Percentiles rank a stretch among this genome's conserved stretches.
phyloP scores from a whole-genome alignment of 1,284 basidiomycete genomes.

The Acaromyces ingoldii region DNA sequence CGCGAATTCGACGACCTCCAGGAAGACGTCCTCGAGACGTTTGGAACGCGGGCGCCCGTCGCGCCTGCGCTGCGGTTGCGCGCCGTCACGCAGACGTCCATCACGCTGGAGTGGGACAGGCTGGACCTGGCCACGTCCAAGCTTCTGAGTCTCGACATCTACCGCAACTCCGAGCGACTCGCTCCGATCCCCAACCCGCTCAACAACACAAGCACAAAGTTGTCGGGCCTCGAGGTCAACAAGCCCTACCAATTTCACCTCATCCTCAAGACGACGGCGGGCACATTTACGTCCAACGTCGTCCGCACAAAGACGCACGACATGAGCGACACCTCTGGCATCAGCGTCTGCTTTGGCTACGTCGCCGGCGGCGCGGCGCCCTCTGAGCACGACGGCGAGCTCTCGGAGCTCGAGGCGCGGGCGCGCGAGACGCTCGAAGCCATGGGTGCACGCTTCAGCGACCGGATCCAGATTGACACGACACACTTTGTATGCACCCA shows the following conservation, averaged over 20 bases:
- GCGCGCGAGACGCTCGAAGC: conserved; percentile 26
- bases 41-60: conserved; percentile 36
- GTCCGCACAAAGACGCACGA: conserved; percentile 43
- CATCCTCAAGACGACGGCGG: conserved; percentile 45
- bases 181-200: conserved; percentile 47
- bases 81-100: conserved; percentile 48
- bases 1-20: conserved; percentile 45
- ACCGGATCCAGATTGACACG: conserved; percentile 74
- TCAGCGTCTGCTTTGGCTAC: conserved; percentile 45
- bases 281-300: conserved; percentile 34
- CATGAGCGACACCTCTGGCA: conserved; percentile 45
- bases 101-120: conserved; percentile 49
- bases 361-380: conserved; percentile 21
- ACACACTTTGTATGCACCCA: conserved; percentile 46
- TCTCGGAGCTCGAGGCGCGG: conserved; percentile 20
- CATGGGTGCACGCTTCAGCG: conserved; percentile 61
- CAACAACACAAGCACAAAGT: conserved; percentile 46
- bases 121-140: conserved; percentile 39
- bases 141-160: conserved; percentile 45
- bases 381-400: not conserved
- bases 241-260: conserved; percentile 50
- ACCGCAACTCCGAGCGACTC: conserved; percentile 40
- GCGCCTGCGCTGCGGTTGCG: conserved; percentile 38
- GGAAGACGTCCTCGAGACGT: conserved; percentile 45
- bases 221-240: conserved; percentile 45